Evolutionary conservation across 2,329 filamentous ascomycete species (phyloP).

Genomic region (Didymella pomorum): DNA sequence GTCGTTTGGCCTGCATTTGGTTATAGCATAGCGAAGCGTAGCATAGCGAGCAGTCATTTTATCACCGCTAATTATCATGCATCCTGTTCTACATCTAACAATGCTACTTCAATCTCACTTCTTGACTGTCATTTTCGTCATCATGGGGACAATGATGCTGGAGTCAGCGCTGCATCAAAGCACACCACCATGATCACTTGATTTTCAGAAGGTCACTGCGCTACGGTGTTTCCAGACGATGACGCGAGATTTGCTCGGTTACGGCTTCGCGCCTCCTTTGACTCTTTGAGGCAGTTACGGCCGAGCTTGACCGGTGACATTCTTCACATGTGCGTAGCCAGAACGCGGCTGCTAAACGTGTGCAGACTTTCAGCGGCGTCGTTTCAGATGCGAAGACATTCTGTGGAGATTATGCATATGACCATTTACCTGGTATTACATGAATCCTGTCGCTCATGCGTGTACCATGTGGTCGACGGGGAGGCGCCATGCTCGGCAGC

Average conservation of each 20-base stretch:
- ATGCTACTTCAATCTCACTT: neutral
- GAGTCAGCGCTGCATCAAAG: neutral
- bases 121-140: neutral
- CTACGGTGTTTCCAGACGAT: slow-evolving; percentile 4
- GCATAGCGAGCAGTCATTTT: slow-evolving; percentile 13
- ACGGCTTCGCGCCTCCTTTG: neutral
- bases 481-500: slow-evolving; percentile 10
- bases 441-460: neutral
- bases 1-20: neutral
- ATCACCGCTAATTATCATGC: neutral
- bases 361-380: neutral
- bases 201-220: neutral
- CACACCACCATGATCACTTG: neutral
- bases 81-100: neutral
- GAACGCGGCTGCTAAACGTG: slow-evolving; percentile 4
- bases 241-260: slow-evolving; percentile 7
- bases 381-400: neutral
- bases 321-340: slow-evolving; percentile 3
- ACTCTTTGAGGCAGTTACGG: neutral
- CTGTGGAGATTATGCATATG: slow-evolving; percentile 7
- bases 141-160: neutral
- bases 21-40: slow-evolving; percentile 19
- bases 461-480: slow-evolving; percentile 1
- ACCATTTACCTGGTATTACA: neutral
- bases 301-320: slow-evolving; percentile 12